A percentile compares a stretch with the other conserved stretches of the same genome.
phyloP scores from a whole-genome alignment of 495 filamentous ascomycete genomes.

The Hypoxylon cercidicola region DNA sequence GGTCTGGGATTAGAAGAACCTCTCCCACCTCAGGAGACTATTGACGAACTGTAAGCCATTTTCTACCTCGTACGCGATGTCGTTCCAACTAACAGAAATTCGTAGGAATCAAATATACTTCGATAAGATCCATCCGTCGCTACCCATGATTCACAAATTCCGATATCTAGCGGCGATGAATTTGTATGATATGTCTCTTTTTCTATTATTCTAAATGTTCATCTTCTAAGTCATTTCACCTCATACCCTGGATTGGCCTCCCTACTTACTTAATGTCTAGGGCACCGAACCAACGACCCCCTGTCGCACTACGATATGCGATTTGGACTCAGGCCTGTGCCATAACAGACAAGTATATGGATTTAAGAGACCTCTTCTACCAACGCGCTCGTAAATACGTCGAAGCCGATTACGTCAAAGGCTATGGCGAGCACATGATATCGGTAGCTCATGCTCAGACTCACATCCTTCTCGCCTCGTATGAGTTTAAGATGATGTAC shows the following conservation, averaged over 20 bases:
- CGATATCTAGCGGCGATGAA: conserved; percentile 87
- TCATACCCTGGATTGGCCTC: background rate
- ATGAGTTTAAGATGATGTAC: conserved; percentile 98
- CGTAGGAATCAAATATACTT: conserved; percentile 86
- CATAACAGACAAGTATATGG: conserved; percentile 79
- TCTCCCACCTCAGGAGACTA: conserved; percentile 84
- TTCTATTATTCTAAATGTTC: conserved; percentile 1
- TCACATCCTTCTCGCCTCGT: conserved; percentile 80
- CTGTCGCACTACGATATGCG: conserved; percentile 88
- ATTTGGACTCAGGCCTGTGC: conserved; percentile 93
- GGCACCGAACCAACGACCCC: conserved; percentile 84
- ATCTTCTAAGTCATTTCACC: background rate
- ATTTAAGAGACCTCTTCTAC: conserved; percentile 86
- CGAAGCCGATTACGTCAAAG: conserved; percentile 90
- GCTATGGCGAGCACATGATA: conserved; percentile 87
- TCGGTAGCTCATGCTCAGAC: conserved; percentile 83
- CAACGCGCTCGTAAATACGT: conserved; percentile 87
- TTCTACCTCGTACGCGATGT: conserved; percentile 10
- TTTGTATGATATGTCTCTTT: conserved; percentile 57
- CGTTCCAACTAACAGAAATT: conserved; percentile 29
- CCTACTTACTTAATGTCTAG: conserved; percentile 48
- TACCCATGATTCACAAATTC: conserved; percentile 89
- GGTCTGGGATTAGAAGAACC: conserved; percentile 92
- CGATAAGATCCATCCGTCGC: conserved; percentile 83
- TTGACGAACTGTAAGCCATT: conserved; percentile 82